phyloP scores from a whole-genome alignment of 73 alveolate genomes.

The Diophrys sp. region DNA sequence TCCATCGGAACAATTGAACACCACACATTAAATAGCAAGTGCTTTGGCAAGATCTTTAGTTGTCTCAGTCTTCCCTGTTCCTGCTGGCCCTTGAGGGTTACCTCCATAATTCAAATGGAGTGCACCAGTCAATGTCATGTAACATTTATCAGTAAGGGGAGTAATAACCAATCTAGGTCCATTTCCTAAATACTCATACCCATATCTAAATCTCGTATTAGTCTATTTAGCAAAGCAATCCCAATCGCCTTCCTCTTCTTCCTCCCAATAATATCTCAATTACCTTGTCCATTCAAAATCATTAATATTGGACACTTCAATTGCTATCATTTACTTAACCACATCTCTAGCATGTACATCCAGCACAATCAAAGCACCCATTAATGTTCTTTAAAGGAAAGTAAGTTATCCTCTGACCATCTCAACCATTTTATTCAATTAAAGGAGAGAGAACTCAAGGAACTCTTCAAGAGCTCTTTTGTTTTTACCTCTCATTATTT shows the following conservation, averaged over 20 bases:
- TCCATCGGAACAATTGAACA: conserved; percentile 98
- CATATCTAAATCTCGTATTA: conserved; percentile 86
- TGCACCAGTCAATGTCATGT: conserved; percentile 98
- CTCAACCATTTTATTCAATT: conserved; percentile 81
- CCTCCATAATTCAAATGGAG: conserved; percentile 94
- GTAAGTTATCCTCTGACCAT: conserved; percentile 93
- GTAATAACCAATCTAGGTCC: conserved; percentile 97
- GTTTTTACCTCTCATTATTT: conserved; percentile 85
- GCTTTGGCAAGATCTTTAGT: conserved; percentile 97
- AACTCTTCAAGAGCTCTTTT: conserved; percentile 89
- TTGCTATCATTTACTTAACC: conserved; percentile 81
- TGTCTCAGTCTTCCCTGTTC: no score
- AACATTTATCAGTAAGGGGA: no score
- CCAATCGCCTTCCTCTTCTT: no score
- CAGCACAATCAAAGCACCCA: conserved; percentile 96
- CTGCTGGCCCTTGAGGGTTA: conserved; percentile 93
- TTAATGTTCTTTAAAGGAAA: conserved; percentile 85
- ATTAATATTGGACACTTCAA: conserved; percentile 78
- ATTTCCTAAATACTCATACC: no score
- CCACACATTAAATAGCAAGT: no score
- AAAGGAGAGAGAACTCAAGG: conserved; percentile 72
- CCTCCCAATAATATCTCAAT: conserved; percentile 95
- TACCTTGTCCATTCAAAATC: conserved; percentile 97
- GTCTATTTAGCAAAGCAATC: no score
- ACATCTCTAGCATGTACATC: conserved; percentile 99